These are phyloP conservation scores for Apiospora koreana DNA, from an alignment of 2,329 filamentous ascomycete genomes.

Conservation along the genomic window DNA sequence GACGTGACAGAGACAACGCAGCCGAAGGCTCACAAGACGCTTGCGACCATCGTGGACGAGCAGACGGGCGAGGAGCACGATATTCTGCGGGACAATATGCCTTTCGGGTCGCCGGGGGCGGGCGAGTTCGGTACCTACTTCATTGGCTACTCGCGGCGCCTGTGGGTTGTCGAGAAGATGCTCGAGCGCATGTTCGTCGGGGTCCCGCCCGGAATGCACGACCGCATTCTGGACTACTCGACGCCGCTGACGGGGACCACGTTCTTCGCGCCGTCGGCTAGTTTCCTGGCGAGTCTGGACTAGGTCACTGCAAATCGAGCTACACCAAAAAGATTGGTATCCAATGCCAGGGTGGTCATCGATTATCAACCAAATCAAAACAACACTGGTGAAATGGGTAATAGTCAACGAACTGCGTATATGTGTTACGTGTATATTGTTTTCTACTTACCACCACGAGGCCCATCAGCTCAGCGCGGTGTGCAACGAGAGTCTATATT, in stretches of 20 bases:
- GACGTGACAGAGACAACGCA: conserved; percentile 43
- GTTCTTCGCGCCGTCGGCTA: conserved; percentile 53
- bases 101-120: conserved; percentile 53
- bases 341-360: not conserved
- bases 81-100: conserved; percentile 62
- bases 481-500: not conserved
- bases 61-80: conserved; percentile 47
- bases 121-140: conserved; percentile 60
- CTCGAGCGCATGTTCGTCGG: conserved; percentile 59
- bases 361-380: not conserved
- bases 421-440: not conserved
- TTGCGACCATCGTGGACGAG: conserved; percentile 54
- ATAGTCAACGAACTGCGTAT: not conserved
- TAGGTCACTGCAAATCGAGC: not conserved
- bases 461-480: not conserved
- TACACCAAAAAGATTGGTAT: not conserved
- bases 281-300: not conserved
- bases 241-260: conserved; percentile 51
- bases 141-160: conserved; percentile 52
- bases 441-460: not conserved
- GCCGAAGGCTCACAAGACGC: conserved; percentile 55
- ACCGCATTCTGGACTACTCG: conserved; percentile 57
- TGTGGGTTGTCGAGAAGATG: conserved; percentile 62
- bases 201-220: conserved; percentile 53
- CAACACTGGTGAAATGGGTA: not conserved